These are phyloP conservation scores for Kalmusia sp. DNA, from an alignment of 2,329 filamentous ascomycete genomes.

Conservation along the genomic window DNA sequence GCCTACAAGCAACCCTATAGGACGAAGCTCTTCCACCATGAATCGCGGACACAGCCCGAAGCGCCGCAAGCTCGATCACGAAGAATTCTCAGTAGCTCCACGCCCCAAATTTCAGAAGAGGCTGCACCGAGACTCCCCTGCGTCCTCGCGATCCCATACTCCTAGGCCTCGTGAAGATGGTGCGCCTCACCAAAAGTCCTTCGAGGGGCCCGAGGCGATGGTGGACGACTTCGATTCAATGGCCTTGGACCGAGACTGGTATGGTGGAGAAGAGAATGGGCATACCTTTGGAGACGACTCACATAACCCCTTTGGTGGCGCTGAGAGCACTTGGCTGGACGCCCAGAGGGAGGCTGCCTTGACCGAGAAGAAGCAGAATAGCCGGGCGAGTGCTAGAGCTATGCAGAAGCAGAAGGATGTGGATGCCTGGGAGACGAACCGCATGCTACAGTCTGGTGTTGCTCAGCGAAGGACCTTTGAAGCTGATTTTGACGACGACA, in stretches of 20 bases:
- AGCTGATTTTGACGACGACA: constrained; percentile 85
- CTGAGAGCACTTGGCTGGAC: constrained; percentile 75
- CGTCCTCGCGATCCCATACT: constrained; percentile 46
- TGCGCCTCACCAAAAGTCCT: constrained; percentile 61
- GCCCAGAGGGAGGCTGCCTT: constrained; percentile 76
- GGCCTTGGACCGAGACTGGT: constrained; percentile 91
- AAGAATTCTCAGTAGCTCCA: constrained; percentile 64
- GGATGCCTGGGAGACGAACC: constrained; percentile 98
- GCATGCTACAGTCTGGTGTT: constrained; percentile 95
- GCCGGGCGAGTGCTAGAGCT: constrained; percentile 73
- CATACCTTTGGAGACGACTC: constrained; percentile 88
- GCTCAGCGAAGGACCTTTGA: constrained; percentile 86
- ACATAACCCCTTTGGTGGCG: constrained; percentile 89
- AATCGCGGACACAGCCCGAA: constrained; percentile 62
- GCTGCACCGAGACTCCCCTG: constrained; percentile 31
- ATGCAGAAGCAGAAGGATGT: constrained; percentile 91
- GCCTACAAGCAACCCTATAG: background rate
- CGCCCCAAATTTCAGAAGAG: constrained; percentile 52
- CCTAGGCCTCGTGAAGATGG: constrained; percentile 39
- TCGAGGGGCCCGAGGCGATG: constrained; percentile 68
- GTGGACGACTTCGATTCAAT: constrained; percentile 72
- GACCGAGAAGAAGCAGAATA: constrained; percentile 80
- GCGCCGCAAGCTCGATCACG: constrained; percentile 70
- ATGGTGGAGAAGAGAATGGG: constrained; percentile 83
- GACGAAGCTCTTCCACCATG: constrained; percentile 36